These are phyloP conservation scores for Debaryomycetaceae sp. DNA, from an alignment of 1,139 yeast genomes.

Conservation along the genomic window DNA sequence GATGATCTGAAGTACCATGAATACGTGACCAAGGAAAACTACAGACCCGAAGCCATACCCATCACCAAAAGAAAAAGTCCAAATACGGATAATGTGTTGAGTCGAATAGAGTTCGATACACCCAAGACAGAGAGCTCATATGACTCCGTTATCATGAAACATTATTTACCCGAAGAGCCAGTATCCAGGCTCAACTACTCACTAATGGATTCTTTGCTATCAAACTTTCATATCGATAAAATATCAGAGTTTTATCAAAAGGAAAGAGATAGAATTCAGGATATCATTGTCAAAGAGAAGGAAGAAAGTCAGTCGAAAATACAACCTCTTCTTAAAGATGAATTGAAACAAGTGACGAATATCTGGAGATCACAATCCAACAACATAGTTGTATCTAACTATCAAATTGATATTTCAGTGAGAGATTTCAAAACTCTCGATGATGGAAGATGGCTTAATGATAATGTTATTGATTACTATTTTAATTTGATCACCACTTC, in stretches of 20 bases:
- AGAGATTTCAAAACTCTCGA: slow-evolving; percentile 69
- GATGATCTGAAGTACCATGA: not conserved
- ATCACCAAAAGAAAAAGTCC: not conserved
- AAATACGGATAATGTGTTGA: not conserved
- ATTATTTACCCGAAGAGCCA: slow-evolving; percentile 15
- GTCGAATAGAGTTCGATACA: not conserved
- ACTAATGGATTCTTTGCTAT: slow-evolving; percentile 14
- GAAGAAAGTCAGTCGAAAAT: slow-evolving; percentile 10
- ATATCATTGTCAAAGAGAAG: slow-evolving; percentile 11
- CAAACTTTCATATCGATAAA: slow-evolving; percentile 13
- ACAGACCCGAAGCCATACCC: not conserved
- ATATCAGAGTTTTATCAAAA: slow-evolving; percentile 11
- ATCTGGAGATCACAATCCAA: slow-evolving; percentile 20
- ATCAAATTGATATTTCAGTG: slow-evolving; percentile 56
- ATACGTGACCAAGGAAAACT: not conserved
- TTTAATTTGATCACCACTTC: slow-evolving; percentile 51
- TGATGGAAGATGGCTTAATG: slow-evolving; percentile 84
- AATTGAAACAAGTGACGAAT: slow-evolving; percentile 18
- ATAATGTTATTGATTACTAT: slow-evolving; percentile 83
- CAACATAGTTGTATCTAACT: slow-evolving; percentile 23
- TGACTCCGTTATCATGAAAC: slow-evolving; percentile 15
- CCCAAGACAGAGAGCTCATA: slow-evolving; percentile 3
- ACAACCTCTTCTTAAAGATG: slow-evolving; percentile 12
- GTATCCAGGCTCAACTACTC: slow-evolving; percentile 13
- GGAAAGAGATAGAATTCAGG: slow-evolving; percentile 5